Evolutionary conservation across 371 early-diverging fungal species (phyloP).

Genomic region (Catenaria anguillulae): DNA sequence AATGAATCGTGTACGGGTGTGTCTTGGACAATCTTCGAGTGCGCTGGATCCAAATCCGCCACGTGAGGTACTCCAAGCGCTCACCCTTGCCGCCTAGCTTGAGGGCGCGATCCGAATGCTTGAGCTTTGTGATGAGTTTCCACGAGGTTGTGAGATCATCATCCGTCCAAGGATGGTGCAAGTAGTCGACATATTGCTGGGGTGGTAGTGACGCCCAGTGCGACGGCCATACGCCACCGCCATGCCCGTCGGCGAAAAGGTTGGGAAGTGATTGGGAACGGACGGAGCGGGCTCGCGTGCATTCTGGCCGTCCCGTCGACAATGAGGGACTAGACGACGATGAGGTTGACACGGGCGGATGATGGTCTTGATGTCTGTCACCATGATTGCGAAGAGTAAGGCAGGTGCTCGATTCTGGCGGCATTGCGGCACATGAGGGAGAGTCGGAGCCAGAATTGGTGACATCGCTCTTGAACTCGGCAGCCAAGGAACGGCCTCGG

Average conservation of each 20-base stretch:
- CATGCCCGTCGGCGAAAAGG: not conserved
- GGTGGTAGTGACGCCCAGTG: not conserved
- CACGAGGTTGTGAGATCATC: not conserved
- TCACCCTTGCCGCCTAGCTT: not conserved
- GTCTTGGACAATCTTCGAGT: not conserved
- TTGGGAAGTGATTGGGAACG: too few relatives aligned
- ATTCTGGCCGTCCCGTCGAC: too few relatives aligned
- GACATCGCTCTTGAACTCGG: too few relatives aligned
- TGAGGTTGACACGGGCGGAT: too few relatives aligned
- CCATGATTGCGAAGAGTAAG: too few relatives aligned
- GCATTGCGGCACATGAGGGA: too few relatives aligned
- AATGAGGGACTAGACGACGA: too few relatives aligned
- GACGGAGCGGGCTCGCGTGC: too few relatives aligned
- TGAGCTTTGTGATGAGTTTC: slow-evolving; percentile 5
- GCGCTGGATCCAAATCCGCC: slow-evolving; percentile 12
- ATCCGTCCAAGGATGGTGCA: not conserved
- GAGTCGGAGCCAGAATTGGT: too few relatives aligned
- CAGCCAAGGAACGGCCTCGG: too few relatives aligned
- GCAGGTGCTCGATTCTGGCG: too few relatives aligned
- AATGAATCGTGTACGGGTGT: not conserved
- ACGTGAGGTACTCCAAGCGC: slow-evolving; percentile 11
- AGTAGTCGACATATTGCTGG: slow-evolving; percentile 1
- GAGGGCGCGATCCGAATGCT: not conserved
- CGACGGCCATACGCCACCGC: not conserved
- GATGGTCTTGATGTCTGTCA: too few relatives aligned